Percentiles rank a stretch among this genome's conserved stretches.
phyloP scores from a whole-genome alignment of 163 green algal species.

The Chlamydomonas reinhardtii region DNA sequence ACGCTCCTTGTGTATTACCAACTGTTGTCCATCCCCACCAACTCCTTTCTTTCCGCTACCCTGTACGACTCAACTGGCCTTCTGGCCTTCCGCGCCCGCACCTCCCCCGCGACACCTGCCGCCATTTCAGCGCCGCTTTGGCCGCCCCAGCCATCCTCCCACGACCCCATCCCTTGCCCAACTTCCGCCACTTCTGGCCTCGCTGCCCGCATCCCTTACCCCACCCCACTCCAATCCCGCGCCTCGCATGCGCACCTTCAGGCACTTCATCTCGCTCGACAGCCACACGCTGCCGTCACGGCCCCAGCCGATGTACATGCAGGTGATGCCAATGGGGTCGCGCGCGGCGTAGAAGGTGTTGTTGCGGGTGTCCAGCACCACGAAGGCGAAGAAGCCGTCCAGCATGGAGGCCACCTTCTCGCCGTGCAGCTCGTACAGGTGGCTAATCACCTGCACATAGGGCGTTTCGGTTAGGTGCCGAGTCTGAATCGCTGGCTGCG shows the following conservation, averaged over 20 bases:
- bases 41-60: too few relatives aligned
- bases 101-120: too few relatives aligned
- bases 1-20: too few relatives aligned
- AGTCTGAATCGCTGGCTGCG: too few relatives aligned
- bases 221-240: background rate
- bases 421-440: constrained; percentile 71
- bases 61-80: too few relatives aligned
- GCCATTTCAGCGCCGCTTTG: too few relatives aligned
- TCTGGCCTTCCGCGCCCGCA: too few relatives aligned
- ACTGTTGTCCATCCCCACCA: too few relatives aligned
- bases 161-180: background rate
- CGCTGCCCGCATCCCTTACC: background rate
- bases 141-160: too few relatives aligned
- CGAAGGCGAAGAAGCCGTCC: constrained; percentile 75
- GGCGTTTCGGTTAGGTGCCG: too few relatives aligned
- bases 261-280: constrained; percentile 95
- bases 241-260: constrained; percentile 72
- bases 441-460: constrained; percentile 71
- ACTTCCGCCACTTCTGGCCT: background rate
- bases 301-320: constrained; percentile 94
- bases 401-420: constrained; percentile 66
- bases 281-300: constrained; percentile 91
- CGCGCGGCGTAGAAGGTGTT: constrained; percentile 66
- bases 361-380: constrained; percentile 63
- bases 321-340: constrained; percentile 95